A percentile compares a stretch with the other conserved stretches of the same genome.
phyloP scores from a whole-genome alignment of 2,329 filamentous ascomycete species.

The Exophiala spinifera region DNA sequence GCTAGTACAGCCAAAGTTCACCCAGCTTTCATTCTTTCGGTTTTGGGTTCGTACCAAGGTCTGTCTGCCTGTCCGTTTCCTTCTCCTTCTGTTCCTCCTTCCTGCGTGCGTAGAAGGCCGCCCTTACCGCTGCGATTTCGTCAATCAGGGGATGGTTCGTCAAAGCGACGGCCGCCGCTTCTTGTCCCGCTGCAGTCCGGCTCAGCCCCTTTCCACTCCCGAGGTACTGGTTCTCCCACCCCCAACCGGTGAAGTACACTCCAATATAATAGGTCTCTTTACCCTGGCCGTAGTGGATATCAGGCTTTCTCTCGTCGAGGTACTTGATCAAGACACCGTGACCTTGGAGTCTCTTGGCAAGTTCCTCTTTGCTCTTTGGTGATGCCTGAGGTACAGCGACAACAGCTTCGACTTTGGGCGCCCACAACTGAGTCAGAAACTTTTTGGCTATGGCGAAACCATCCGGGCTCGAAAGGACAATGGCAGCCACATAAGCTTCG shows the following conservation, averaged over 20 bases:
- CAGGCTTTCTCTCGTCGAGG: conserved; percentile 40
- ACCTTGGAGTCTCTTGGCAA: conserved; percentile 53
- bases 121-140: conserved; percentile 38
- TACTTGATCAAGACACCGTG: conserved; percentile 62
- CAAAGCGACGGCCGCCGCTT: conserved; percentile 43
- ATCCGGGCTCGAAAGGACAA: conserved; percentile 65
- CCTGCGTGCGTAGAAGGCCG: conserved; percentile 25
- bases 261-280: conserved; percentile 44
- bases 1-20: too few species aligned
- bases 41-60: not conserved
- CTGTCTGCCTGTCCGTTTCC: not conserved
- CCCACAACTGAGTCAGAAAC: conserved; percentile 78
- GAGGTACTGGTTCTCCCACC: conserved; percentile 43
- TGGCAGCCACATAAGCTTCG: conserved; percentile 81
- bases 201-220: conserved; percentile 45
- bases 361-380: conserved; percentile 52
- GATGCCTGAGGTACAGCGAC: conserved; percentile 27
- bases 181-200: conserved; percentile 45
- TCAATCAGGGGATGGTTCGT: conserved; percentile 39
- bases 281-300: conserved; percentile 36
- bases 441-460: conserved; percentile 58
- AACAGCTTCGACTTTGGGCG: conserved; percentile 53
- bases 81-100: conserved; percentile 9
- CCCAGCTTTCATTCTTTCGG: not conserved
- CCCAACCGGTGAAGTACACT: conserved; percentile 49